phyloP scores from a whole-genome alignment of 371 early-diverging fungal genomes.

The Mucor velutinosus region DNA sequence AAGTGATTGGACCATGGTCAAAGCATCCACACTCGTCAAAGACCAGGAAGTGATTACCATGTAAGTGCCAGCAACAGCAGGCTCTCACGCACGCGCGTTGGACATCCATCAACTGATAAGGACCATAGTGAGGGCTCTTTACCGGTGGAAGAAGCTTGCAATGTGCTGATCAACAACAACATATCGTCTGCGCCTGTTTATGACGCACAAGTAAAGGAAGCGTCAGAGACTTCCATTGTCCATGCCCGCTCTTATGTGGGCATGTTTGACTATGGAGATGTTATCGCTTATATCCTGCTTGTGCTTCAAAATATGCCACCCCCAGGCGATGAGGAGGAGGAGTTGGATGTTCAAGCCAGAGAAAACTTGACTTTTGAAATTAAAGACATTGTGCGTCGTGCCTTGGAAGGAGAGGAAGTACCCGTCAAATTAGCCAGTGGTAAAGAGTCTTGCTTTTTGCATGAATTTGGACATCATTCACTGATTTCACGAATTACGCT shows the following conservation, averaged over 20 bases:
- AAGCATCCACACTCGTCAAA: constrained; percentile 50
- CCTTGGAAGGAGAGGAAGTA: constrained; percentile 57
- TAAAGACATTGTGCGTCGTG: constrained; percentile 60
- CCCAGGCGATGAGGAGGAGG: constrained; percentile 7
- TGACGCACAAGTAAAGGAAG: constrained; percentile 34
- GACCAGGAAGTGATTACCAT: constrained; percentile 61
- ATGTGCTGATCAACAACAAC: constrained; percentile 42
- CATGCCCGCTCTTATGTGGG: constrained; percentile 62
- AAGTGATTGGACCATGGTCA: constrained; percentile 65
- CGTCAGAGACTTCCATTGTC: constrained; percentile 16
- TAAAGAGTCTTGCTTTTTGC: constrained; percentile 12
- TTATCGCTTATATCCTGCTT: constrained; percentile 52
- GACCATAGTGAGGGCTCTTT: constrained; percentile 38
- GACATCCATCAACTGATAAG: neutral
- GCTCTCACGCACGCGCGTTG: neutral
- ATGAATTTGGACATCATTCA: neutral
- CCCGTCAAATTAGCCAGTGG: constrained; percentile 69
- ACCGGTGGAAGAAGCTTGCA: constrained; percentile 55
- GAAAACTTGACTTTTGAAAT: constrained; percentile 47
- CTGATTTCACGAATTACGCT: neutral
- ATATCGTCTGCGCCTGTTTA: constrained; percentile 81
- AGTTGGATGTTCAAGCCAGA: neutral
- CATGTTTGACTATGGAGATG: constrained; percentile 88
- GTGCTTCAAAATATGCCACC: constrained; percentile 37
- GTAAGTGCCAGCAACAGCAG: constrained; percentile 28